Base-by-base conservation (phyloP, 1,139 yeast species). In the Eremothecium coryli region DNA sequence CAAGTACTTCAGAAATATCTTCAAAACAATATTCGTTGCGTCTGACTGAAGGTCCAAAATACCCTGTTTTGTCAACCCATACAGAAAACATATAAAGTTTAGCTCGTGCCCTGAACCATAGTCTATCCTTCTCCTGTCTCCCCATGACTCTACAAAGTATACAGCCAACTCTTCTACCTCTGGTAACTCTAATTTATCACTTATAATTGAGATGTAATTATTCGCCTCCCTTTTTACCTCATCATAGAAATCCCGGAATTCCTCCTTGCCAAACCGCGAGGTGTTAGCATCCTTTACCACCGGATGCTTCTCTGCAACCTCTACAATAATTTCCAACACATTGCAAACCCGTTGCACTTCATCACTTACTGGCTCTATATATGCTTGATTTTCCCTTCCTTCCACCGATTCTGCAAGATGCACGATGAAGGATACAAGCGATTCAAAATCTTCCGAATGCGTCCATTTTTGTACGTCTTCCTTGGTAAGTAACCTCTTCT, bases 31-130 rank as follows among this genome's bases (percentile, higher is more conserved):
- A 9, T 77, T 74, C 4, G 71, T 57, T 44, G 69, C 69, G 40
- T 73, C 78, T 1, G 44, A 37, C 1, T 50, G 42, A 2, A 53
- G 39, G n/a, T 54, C 48, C 18, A 73, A 43, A 7, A 68, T 38
- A 0, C 57, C 57, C 15, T 74, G 60, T 38, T 68, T 58, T 21
- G 66, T 41, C 5, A 82, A 58, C 32, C 84, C 74, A 23, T 73
- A 64, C 29, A 85, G 61, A 47, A 84, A 81, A 32, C 82, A 72
- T 1, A 88, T 50, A 50, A 90, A 88, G 54, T 86, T 88, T 40
- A 90, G 66, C 56, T 90, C 99, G 56, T 90, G 99, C 16, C 98
- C 98, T 4, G 95, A 82, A 0, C 99, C 99, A 56, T 86, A 90
- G 58, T 90, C 99, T 18, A 90, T 84, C 52, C 99, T 68, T 2